phyloP scores from a whole-genome alignment of 768 basidiomycete genomes.

The Tephrocybe rancida region DNA sequence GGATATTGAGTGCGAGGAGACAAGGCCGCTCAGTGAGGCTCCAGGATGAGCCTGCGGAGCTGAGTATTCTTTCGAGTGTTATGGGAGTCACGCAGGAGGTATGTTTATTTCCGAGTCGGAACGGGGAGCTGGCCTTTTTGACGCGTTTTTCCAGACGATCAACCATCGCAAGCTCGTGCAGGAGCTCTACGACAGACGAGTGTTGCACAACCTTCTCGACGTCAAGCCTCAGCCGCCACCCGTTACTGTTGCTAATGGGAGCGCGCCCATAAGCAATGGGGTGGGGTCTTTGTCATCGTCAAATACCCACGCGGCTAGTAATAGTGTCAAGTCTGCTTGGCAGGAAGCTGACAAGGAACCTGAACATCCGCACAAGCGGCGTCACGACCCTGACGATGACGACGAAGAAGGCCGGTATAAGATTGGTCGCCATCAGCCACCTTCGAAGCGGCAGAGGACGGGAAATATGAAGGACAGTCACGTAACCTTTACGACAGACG shows the following conservation, averaged over 20 bases:
- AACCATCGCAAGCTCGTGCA: constrained; percentile 71
- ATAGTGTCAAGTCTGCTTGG: constrained; percentile 39
- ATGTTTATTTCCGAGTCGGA: constrained; percentile 20
- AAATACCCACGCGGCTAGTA: constrained; percentile 12
- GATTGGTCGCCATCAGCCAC: constrained; percentile 46
- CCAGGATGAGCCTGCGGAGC: constrained; percentile 54
- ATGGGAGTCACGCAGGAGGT: constrained; percentile 88
- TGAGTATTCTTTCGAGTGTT: constrained; percentile 80
- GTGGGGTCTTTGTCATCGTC: constrained; percentile 10
- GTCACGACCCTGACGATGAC: constrained; percentile 26
- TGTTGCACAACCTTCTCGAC: constrained; percentile 62
- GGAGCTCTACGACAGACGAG: constrained; percentile 64
- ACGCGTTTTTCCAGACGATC: constrained; percentile 52
- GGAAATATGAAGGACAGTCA: constrained; percentile 40
- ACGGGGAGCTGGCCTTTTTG: background rate
- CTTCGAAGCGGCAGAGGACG: constrained; percentile 47
- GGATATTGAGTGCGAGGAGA: constrained; percentile 59
- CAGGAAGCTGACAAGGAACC: constrained; percentile 37
- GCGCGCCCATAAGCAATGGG: constrained; percentile 15
- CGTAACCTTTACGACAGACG: constrained; percentile 55
- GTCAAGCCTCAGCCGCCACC: constrained; percentile 32
- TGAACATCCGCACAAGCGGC: constrained; percentile 20
- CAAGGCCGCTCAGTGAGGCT: constrained; percentile 51
- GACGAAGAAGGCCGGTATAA: constrained; percentile 64
- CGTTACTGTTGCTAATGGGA: constrained; percentile 11